Base-by-base conservation (phyloP, 2,329 filamentous ascomycete genomes). In the Seiridium cupressi region DNA sequence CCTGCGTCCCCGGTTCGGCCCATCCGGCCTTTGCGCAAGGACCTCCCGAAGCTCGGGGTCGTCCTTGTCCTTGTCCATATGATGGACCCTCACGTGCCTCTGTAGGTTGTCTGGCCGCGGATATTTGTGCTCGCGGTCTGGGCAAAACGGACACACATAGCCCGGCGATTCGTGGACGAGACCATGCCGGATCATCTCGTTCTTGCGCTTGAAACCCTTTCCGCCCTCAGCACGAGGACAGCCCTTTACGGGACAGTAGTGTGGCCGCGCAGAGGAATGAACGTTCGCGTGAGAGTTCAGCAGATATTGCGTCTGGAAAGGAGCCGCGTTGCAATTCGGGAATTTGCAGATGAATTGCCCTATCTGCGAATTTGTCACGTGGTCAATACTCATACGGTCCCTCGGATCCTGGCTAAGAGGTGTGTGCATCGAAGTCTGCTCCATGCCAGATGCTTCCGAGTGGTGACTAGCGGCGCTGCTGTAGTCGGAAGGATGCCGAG, bases 71-170 rank as follows among this genome's bases (percentile, higher is more conserved):
- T 92, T 95, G 70, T 98, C 93, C 44, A 88, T 79, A 72, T 98
- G 95, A 72, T 98, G 94, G 47, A 95, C 92, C 58, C 92, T 87
- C 40, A 98, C 95, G 75, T 99, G 95, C 74, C 93, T 88, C 79
- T 97, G 94, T 59, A 99, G 79, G 79, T 98, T 98, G 74, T 99
- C 95, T 40, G 95, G 95, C 66, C 95, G 84, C 4, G 95, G 95
- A 73, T 98, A 98, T 72, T 90, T 93, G 74, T 97, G 94, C 72
- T 97, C 93, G 65, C 93, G 84, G 69, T 97, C 93, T 1, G 92
- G 91, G 73, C 95, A 99, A 72, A 97, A 98, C 0, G 95, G 95
- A 73, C 95, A 99, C 36, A 97, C 88, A 70, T 98, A 99, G 62
- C 94, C 94, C 1, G 95, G 95, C 6, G 92, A 96, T 65, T 93